Base-by-base conservation (phyloP, 1,284 basidiomycete species). In the Schizophyllum amplum region DNA sequence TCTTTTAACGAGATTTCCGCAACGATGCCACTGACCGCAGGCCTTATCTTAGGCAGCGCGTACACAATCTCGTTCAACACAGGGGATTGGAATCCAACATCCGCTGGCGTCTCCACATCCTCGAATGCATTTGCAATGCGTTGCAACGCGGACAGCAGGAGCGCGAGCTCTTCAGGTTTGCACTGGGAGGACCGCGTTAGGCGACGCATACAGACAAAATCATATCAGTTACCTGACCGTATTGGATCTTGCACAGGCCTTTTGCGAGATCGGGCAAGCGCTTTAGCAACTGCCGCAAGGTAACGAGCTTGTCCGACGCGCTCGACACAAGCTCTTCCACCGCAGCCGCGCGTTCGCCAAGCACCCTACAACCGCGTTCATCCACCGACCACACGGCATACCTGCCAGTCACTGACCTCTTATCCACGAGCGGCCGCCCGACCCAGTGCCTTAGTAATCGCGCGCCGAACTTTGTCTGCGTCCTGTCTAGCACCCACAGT, bases 181-280 rank as follows among this genome's bases (percentile, higher is more conserved):
- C 91, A 92, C 87, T 92, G 51, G 23, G 52, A 4, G 5, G 24
- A 54, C 0, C 22, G 25, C 26, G 24, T 55, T 61, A 9, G 23
- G 51, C 24, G 42, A 22, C 22, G 22, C 4, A n/a, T 42, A 42
- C 17, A 42, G 13, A 17, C 33, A 3, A 17, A 17, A 9, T 13
- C 17, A 17, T 9, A 42, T 5, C 2, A 57, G 55, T 62, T 62
- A 89, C 90, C 71, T 94, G 90, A 52, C 90, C 88, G 65, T 97
- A 96, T 65, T 94, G 92, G 53, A 98, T 89, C 25, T 93, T 77
- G 57, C 88, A 91, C 13, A 98, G 73, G 0, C 96, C 96, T 63
- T 85, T 87, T 1, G 92, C 89, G 46, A 99, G 82, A 68, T 99
- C 95, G 0, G 94, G 94, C 24, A 96, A 75, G 52, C 82, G 82